phyloP scores from a whole-genome alignment of 2,329 filamentous ascomycete species.

The Xylariaceae sp. region DNA sequence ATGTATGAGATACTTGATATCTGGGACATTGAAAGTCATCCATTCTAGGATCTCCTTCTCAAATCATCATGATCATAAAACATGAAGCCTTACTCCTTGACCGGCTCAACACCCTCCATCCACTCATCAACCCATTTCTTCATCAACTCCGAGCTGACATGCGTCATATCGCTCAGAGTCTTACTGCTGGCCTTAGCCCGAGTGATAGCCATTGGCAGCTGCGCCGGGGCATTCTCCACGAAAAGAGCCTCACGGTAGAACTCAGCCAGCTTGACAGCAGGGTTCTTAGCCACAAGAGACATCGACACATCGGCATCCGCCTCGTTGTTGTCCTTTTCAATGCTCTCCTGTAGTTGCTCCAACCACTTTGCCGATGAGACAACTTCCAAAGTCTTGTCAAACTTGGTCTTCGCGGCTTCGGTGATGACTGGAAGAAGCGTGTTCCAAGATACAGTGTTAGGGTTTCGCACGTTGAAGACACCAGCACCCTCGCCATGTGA shows the following conservation, averaged over 20 bases:
- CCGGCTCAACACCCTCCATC: background rate
- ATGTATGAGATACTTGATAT: too few relatives aligned
- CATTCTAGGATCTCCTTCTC: too few relatives aligned
- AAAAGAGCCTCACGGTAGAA: slow-evolving; percentile 27
- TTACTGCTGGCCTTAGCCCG: slow-evolving; percentile 20
- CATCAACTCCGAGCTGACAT: slow-evolving; percentile 32
- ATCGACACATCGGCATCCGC: background rate
- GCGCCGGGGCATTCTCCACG: background rate
- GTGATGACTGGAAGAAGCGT: slow-evolving; percentile 3
- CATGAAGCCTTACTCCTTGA: background rate
- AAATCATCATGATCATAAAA: background rate
- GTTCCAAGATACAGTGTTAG: background rate
- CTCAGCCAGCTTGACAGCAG: slow-evolving; percentile 30
- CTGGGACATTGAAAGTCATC: too few relatives aligned
- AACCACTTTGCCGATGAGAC: background rate
- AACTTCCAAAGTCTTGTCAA: background rate
- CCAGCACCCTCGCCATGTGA: background rate
- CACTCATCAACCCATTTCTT: slow-evolving; percentile 32
- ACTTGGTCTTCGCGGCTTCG: background rate
- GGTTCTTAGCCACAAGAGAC: slow-evolving; percentile 19
- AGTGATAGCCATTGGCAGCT: slow-evolving; percentile 19
- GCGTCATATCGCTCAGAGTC: slow-evolving; percentile 25
- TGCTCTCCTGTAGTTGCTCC: background rate
- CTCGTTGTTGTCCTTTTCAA: background rate
- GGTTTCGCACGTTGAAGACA: slow-evolving; percentile 15